These are phyloP conservation scores for Coemansia sp. DNA, from an alignment of 192 early-diverging fungal species.

Conservation along the genomic window DNA sequence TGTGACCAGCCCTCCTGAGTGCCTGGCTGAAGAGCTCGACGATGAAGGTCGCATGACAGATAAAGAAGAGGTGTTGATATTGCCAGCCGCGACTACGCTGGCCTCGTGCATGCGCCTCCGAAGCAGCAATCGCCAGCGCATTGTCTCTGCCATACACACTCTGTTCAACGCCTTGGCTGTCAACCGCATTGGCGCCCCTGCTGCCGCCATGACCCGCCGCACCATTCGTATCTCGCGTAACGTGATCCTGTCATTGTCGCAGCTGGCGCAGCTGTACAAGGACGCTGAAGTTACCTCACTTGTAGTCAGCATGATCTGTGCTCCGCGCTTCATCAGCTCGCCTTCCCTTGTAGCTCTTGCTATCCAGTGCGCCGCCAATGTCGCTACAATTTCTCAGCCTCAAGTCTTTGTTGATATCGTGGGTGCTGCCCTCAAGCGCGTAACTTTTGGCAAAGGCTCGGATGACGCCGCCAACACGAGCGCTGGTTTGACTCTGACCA, in stretches of 20 bases:
- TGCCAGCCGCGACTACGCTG: slow-evolving; percentile 35
- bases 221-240: slow-evolving; percentile 40
- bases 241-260: slow-evolving; percentile 35
- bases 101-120: slow-evolving; percentile 15
- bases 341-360: slow-evolving; percentile 53
- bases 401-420: slow-evolving; percentile 64
- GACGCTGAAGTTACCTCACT: slow-evolving; percentile 57
- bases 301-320: slow-evolving; percentile 64
- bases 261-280: slow-evolving; percentile 20
- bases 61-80: slow-evolving; percentile 18
- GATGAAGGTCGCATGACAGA: slow-evolving; percentile 1
- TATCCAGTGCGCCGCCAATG: slow-evolving; percentile 58
- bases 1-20: slow-evolving; percentile 27
- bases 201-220: not conserved
- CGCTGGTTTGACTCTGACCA: slow-evolving; percentile 25
- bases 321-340: slow-evolving; percentile 56
- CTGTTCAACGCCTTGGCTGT: slow-evolving; percentile 40
- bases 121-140: not conserved
- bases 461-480: slow-evolving; percentile 12
- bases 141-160: slow-evolving; percentile 32
- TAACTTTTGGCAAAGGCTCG: slow-evolving; percentile 20
- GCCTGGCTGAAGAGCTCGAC: slow-evolving; percentile 17
- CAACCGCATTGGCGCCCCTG: slow-evolving; percentile 5
- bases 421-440: slow-evolving; percentile 28
- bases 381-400: slow-evolving; percentile 59